Percentiles rank a stretch among this genome's conserved stretches.
Conservation (phyloP, 2,329 filamentous ascomycete species). For the Beauveria medogensis region DNA sequence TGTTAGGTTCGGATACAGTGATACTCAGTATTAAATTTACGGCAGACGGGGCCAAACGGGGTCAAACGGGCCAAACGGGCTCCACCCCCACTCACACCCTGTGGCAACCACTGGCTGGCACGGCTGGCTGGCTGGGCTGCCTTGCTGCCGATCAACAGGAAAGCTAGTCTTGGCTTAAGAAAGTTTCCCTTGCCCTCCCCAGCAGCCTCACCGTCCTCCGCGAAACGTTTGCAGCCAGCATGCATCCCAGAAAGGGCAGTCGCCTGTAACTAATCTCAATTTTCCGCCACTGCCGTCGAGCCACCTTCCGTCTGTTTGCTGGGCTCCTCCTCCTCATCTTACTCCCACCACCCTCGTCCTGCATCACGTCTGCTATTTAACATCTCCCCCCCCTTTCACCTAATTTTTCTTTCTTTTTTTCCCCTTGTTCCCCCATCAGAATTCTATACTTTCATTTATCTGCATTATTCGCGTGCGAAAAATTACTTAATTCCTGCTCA, state of each 20-base stretch:
- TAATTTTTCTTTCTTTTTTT: background rate
- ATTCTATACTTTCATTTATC: background rate
- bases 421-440: background rate
- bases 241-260: too few relatives aligned
- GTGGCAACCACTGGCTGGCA: too few relatives aligned
- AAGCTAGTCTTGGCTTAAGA: too few relatives aligned
- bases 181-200: too few relatives aligned
- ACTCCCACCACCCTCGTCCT: background rate
- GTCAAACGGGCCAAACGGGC: background rate
- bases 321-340: background rate
- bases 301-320: background rate
- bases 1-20: too few relatives aligned
- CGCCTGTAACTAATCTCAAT: too few relatives aligned
- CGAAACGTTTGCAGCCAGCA: too few relatives aligned
- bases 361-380: background rate
- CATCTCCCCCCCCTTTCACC: background rate
- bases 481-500: background rate
- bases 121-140: too few relatives aligned
- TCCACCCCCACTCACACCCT: conserved; percentile 2
- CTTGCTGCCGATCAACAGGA: too few relatives aligned
- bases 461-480: background rate
- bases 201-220: too few relatives aligned
- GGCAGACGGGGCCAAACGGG: background rate
- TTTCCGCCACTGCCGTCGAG: too few relatives aligned
- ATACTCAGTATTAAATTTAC: too few relatives aligned